Percentiles rank a stretch among this genome's conserved stretches.
Evolutionary conservation across 2,329 filamentous ascomycete species (phyloP).

Genomic region (Colletotrichum sp.): DNA sequence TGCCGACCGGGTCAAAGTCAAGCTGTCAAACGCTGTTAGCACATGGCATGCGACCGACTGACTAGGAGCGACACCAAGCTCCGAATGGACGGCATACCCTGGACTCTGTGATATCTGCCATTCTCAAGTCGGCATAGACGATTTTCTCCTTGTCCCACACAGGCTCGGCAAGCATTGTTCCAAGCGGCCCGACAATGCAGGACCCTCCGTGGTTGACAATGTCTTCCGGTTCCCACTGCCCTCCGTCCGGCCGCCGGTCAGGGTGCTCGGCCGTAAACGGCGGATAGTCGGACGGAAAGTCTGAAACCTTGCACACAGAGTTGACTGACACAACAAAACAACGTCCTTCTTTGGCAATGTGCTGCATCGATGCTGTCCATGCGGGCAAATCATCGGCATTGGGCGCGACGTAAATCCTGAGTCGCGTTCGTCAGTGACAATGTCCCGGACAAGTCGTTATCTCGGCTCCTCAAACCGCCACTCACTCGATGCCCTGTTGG

Average conservation of each 20-base stretch:
- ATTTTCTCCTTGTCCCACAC: constrained; percentile 44
- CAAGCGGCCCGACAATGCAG: constrained; percentile 44
- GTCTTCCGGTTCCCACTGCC: constrained; percentile 38
- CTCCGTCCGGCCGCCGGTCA: constrained; percentile 41
- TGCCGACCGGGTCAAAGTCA: constrained; percentile 46
- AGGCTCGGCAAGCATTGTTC: constrained; percentile 40
- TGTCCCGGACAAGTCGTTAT: not conserved
- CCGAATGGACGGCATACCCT: constrained; percentile 31
- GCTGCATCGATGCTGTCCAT: constrained; percentile 47
- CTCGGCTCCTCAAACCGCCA: not conserved
- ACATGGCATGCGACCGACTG: not conserved
- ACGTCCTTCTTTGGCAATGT: constrained; percentile 49
- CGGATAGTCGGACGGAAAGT: constrained; percentile 46
- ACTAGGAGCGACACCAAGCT: not conserved
- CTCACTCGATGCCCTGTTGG: constrained; percentile 45
- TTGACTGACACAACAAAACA: constrained; percentile 48
- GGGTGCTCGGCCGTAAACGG: constrained; percentile 42
- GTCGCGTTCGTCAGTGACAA: not conserved
- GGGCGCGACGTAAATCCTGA: constrained; percentile 36
- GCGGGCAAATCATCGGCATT: constrained; percentile 35
- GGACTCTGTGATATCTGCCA: constrained; percentile 39
- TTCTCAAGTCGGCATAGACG: constrained; percentile 39
- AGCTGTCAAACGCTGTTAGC: constrained; percentile 30
- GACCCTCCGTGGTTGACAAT: constrained; percentile 45
- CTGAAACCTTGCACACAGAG: constrained; percentile 43